Evolutionary conservation across 495 filamentous ascomycete species (phyloP).

Genomic region (Pseudevernia furfuracea): DNA sequence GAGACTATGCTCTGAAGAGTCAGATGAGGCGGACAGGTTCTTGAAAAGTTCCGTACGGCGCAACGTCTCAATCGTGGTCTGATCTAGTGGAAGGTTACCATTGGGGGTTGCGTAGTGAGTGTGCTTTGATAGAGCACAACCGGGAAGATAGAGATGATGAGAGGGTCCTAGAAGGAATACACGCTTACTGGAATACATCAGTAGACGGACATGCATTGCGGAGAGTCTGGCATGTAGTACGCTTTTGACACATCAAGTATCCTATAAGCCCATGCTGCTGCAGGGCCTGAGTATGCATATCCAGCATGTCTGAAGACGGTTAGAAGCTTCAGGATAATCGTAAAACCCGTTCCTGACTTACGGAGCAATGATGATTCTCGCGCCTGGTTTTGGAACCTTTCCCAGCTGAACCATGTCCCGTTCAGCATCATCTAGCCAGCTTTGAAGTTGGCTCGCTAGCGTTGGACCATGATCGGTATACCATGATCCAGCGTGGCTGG

Average conservation of each 20-base stretch:
- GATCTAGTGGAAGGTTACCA: constrained; percentile 70
- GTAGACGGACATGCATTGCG: neutral
- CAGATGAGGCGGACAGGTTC: constrained; percentile 60
- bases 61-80: constrained; percentile 54
- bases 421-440: constrained; percentile 69
- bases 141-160: constrained; percentile 73
- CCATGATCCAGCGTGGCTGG: constrained; percentile 76
- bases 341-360: constrained; percentile 42
- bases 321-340: constrained; percentile 6
- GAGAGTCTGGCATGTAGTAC: constrained; percentile 36
- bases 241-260: constrained; percentile 74
- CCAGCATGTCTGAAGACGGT: constrained; percentile 71
- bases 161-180: constrained; percentile 93
- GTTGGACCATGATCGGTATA: constrained; percentile 55
- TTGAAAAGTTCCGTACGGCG: constrained; percentile 57
- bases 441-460: constrained; percentile 66
- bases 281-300: constrained; percentile 89
- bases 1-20: constrained; percentile 88
- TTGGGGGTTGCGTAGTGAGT: constrained; percentile 77
- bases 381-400: constrained; percentile 62
- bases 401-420: constrained; percentile 48
- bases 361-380: constrained; percentile 91
- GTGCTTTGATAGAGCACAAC: constrained; percentile 69
- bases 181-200: constrained; percentile 53
- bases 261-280: constrained; percentile 93